phyloP scores from a whole-genome alignment of 352 stramenopile species.

The Phytopythium aichiense region DNA sequence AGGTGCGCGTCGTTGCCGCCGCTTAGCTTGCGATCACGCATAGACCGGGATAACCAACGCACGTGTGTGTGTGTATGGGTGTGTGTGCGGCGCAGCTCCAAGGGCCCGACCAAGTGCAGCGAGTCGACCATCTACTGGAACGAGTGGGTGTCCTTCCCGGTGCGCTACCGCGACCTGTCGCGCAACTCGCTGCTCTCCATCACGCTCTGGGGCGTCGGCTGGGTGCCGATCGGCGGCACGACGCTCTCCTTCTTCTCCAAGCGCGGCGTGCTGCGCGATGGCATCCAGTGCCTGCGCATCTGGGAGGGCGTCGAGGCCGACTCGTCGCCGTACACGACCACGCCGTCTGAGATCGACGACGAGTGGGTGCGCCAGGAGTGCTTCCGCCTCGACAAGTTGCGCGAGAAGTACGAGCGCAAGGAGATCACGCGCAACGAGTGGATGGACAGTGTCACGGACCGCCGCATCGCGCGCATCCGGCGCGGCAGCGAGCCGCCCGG shows the following conservation, averaged over 20 bases:
- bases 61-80: neutral
- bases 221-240: conserved; percentile 77
- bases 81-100: conserved; percentile 34
- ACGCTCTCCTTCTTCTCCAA: conserved; percentile 88
- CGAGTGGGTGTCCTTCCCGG: conserved; percentile 84
- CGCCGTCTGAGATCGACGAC: conserved; percentile 69
- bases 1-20: conserved; percentile 22
- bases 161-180: conserved; percentile 84
- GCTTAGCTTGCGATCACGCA: neutral
- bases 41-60: neutral
- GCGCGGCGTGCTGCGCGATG: conserved; percentile 79
- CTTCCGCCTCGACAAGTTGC: conserved; percentile 83
- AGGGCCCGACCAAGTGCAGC: conserved; percentile 80
- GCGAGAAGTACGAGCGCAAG: conserved; percentile 88
- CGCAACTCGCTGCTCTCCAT: conserved; percentile 81
- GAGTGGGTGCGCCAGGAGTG: conserved; percentile 71
- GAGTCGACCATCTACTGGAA: conserved; percentile 87
- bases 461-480: conserved; percentile 80
- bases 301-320: conserved; percentile 70
- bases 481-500: conserved; percentile 71
- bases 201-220: conserved; percentile 82
- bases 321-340: conserved; percentile 52
- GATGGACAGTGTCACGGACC: conserved; percentile 89
- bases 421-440: conserved; percentile 86
- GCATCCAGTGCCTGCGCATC: conserved; percentile 85